A percentile compares a stretch with the other conserved stretches of the same genome.
Conservation (phyloP, 371 early-diverging fungal genomes). For the Blakeslea trispora region DNA sequence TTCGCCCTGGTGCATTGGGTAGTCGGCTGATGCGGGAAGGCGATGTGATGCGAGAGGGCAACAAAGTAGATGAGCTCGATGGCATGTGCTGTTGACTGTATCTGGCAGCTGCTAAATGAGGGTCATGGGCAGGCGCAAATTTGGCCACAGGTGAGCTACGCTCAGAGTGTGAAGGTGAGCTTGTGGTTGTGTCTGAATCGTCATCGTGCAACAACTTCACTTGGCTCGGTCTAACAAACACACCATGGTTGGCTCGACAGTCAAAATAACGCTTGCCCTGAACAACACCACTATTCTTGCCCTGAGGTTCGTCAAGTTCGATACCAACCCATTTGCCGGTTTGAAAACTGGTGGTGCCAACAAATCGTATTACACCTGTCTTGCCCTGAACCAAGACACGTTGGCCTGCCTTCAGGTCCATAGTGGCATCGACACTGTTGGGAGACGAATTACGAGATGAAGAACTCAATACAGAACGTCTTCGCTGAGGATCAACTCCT, state of each 20-base stretch:
- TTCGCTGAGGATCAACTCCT: slow-evolving; percentile 22
- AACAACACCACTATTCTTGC: slow-evolving; percentile 83
- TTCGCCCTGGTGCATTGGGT: slow-evolving; percentile 13
- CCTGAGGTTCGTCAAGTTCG: slow-evolving; percentile 69
- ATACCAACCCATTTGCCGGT: slow-evolving; percentile 83
- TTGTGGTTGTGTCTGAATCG: background rate
- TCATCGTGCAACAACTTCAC: slow-evolving; percentile 44
- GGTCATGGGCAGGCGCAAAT: slow-evolving; percentile 35
- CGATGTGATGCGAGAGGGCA: slow-evolving; percentile 32
- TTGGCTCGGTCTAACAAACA: slow-evolving; percentile 82
- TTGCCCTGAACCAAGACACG: slow-evolving; percentile 68
- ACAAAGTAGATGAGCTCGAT: slow-evolving; percentile 31
- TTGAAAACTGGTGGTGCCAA: slow-evolving; percentile 72
- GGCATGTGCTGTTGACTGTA: slow-evolving; percentile 23
- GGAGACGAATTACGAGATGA: slow-evolving; percentile 25
- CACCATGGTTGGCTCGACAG: slow-evolving; percentile 69
- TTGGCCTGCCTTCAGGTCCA: slow-evolving; percentile 49
- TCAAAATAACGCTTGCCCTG: slow-evolving; percentile 83
- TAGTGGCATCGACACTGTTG: slow-evolving; percentile 24
- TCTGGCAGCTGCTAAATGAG: slow-evolving; percentile 26
- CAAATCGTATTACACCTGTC: slow-evolving; percentile 64
- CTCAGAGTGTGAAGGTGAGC: background rate
- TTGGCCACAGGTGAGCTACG: slow-evolving; percentile 5
- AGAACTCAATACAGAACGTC: slow-evolving; percentile 15
- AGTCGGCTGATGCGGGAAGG: slow-evolving; percentile 29